Conservation (phyloP, 495 filamentous ascomycete species). For the Aspergillus wentii region DNA sequence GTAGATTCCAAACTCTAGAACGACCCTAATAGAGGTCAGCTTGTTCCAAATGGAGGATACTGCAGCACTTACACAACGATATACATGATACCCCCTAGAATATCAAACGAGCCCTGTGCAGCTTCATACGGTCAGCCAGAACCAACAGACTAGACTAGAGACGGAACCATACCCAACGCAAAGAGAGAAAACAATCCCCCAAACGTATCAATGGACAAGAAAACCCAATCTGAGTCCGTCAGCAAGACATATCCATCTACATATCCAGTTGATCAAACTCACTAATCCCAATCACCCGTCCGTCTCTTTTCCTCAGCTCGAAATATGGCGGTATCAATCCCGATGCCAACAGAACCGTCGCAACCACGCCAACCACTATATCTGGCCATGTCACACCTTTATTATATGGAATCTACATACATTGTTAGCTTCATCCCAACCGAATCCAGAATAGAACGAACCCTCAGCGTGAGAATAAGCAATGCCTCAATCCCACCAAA, state of each 20-base stretch:
- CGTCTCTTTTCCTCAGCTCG: slow-evolving; percentile 66
- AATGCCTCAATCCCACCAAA: slow-evolving; percentile 58
- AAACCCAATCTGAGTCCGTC: slow-evolving; percentile 45
- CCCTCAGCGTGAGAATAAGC: slow-evolving; percentile 59
- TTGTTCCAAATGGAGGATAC: background rate
- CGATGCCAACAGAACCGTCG: slow-evolving; percentile 51
- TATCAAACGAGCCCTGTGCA: slow-evolving; percentile 65
- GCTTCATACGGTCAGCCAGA: slow-evolving; percentile 33
- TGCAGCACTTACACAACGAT: slow-evolving; percentile 53
- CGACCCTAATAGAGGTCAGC: slow-evolving; percentile 34
- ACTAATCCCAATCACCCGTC: slow-evolving; percentile 67
- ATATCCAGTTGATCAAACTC: slow-evolving; percentile 16
- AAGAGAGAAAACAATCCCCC: slow-evolving; percentile 75
- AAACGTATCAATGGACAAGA: slow-evolving; percentile 63
- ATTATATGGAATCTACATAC: slow-evolving; percentile 52
- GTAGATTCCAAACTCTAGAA: slow-evolving; percentile 68
- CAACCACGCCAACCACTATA: slow-evolving; percentile 54
- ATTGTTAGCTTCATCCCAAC: slow-evolving; percentile 1
- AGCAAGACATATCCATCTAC: slow-evolving; percentile 3
- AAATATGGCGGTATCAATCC: slow-evolving; percentile 68
- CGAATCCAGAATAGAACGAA: slow-evolving; percentile 23
- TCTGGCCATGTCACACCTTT: slow-evolving; percentile 52
- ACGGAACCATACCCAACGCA: slow-evolving; percentile 50
- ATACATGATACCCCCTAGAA: slow-evolving; percentile 64
- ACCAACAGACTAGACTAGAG: background rate